Evolutionary conservation across 2,329 filamentous ascomycete species (phyloP).

Genomic region (Paramyrothecium sp.): DNA sequence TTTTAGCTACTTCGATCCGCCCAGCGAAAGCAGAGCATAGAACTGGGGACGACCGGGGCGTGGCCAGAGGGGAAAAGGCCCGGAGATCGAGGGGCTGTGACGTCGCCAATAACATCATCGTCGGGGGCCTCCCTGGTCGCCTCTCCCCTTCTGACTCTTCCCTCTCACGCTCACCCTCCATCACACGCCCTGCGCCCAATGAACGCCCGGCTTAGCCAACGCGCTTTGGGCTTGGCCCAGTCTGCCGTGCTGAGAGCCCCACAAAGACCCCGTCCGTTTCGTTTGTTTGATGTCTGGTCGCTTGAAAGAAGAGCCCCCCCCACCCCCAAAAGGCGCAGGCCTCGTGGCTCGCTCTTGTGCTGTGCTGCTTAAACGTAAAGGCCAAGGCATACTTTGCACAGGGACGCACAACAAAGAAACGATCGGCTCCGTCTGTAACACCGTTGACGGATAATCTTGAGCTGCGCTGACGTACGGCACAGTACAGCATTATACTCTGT

Average conservation of each 20-base stretch:
- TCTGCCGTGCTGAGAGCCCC: not conserved
- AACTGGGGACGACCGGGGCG: not conserved
- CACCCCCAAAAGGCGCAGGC: too few relatives aligned
- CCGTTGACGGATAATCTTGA: too few relatives aligned
- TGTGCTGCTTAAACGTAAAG: too few relatives aligned
- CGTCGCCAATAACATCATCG: slow-evolving; percentile 3
- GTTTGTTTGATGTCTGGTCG: not conserved
- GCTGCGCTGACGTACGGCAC: too few relatives aligned
- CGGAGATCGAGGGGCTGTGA: slow-evolving; percentile 1
- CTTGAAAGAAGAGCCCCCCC: not conserved
- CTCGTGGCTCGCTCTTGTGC: too few relatives aligned
- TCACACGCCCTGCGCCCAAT: not conserved
- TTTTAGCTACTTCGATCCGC: too few relatives aligned
- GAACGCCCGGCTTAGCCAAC: not conserved
- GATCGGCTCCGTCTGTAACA: too few relatives aligned
- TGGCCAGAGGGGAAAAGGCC: not conserved
- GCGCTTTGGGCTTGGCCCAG: not conserved
- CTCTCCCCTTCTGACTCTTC: not conserved
- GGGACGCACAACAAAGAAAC: too few relatives aligned
- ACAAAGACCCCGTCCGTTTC: not conserved
- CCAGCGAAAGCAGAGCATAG: not conserved
- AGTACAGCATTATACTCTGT: too few relatives aligned
- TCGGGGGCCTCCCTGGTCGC: not conserved
- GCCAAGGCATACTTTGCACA: too few relatives aligned
- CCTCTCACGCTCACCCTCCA: not conserved